Conservation (phyloP, 2,329 filamentous ascomycete genomes). For the Pyrenochaeta sp. region DNA sequence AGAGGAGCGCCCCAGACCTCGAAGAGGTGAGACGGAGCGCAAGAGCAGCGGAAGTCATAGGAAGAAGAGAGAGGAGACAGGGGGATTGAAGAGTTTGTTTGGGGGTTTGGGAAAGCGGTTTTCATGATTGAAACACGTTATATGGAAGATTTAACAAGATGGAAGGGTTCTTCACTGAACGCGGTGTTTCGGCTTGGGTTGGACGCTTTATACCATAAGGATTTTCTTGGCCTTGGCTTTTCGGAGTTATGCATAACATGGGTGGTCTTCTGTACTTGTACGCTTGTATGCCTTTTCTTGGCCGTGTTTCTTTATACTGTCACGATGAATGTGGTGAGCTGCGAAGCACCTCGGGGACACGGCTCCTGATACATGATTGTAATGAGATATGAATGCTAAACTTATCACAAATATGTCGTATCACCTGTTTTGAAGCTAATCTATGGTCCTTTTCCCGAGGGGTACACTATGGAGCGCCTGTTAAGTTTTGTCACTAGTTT, state of each 20-base stretch:
- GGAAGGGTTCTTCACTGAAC: conserved; percentile 18
- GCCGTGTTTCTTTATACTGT: conserved; percentile 1
- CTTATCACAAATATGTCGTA: neutral
- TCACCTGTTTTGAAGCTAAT: too few species aligned
- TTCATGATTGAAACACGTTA: conserved; percentile 14
- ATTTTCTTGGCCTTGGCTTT: conserved; percentile 1
- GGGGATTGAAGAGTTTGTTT: conserved; percentile 41
- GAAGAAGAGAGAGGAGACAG: conserved; percentile 42
- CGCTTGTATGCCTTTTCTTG: neutral
- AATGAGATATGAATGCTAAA: neutral
- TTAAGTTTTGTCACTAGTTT: too few species aligned
- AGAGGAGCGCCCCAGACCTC: conserved; percentile 32
- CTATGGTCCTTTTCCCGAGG: too few species aligned
- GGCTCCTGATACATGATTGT: neutral
- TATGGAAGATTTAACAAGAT: neutral
- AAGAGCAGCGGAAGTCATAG: conserved; percentile 21
- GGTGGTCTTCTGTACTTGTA: conserved; percentile 14
- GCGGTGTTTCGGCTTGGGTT: conserved; percentile 16
- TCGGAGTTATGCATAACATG: conserved; percentile 6
- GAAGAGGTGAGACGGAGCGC: conserved; percentile 37
- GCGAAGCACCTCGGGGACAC: neutral
- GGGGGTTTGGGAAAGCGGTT: conserved; percentile 44
- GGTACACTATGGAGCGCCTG: too few species aligned
- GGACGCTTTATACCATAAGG: conserved; percentile 24
- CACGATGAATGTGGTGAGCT: neutral